Percentiles rank a stretch among this genome's conserved stretches.
Conservation (phyloP, 768 basidiomycete species). For the Vararia minispora region DNA sequence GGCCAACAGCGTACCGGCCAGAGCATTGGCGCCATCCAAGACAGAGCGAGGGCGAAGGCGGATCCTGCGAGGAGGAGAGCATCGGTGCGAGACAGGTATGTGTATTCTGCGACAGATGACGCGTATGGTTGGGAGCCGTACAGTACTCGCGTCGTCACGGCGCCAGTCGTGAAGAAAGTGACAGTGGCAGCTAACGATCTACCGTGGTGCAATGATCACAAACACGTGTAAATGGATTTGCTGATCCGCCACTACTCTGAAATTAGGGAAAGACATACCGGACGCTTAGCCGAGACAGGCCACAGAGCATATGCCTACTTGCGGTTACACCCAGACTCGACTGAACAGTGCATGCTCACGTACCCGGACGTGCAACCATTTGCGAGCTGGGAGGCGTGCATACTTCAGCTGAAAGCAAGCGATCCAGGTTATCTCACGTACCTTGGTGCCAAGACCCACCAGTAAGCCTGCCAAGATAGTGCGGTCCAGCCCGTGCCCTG, state of each 20-base stretch:
- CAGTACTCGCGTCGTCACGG: slow-evolving; percentile 30
- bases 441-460: slow-evolving; percentile 43
- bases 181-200: slow-evolving; percentile 46
- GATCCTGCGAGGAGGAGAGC: slow-evolving; percentile 20
- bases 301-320: slow-evolving; percentile 54
- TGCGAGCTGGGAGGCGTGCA: slow-evolving; percentile 26
- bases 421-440: not conserved
- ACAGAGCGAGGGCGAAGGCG: slow-evolving; percentile 9
- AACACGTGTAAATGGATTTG: not conserved
- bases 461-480: slow-evolving; percentile 39
- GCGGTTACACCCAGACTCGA: not conserved
- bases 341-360: not conserved
- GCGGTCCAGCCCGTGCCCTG: slow-evolving; percentile 15
- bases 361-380: slow-evolving; percentile 63
- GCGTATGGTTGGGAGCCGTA: slow-evolving; percentile 23
- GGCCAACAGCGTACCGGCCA: no score
- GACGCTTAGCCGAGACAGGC: slow-evolving; percentile 42
- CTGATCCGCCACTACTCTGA: not conserved
- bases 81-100: slow-evolving; percentile 19
- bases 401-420: not conserved
- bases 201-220: not conserved
- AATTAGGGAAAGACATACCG: slow-evolving; percentile 27
- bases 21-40: slow-evolving; percentile 6
- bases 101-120: slow-evolving; percentile 31
- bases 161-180: slow-evolving; percentile 40